These are phyloP conservation scores for Choricystis sp. DNA, from an alignment of 139 green algal species.

Conservation along the genomic window DNA sequence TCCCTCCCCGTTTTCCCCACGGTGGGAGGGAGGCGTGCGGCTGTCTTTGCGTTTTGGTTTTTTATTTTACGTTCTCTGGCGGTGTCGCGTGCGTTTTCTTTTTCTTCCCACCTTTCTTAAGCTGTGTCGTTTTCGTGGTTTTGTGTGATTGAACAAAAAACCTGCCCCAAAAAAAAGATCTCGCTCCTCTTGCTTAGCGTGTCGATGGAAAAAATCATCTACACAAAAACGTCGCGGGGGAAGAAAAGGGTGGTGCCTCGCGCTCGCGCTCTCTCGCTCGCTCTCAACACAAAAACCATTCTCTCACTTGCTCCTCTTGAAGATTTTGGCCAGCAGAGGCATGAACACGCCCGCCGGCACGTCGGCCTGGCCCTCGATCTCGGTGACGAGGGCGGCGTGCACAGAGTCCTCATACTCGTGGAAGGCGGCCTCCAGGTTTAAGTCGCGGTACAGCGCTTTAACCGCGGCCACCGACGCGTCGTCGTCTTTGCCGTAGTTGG, in stretches of 20 bases:
- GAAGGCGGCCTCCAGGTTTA: constrained; percentile 72
- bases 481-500: constrained; percentile 79
- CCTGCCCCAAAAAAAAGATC: neutral
- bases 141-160: neutral
- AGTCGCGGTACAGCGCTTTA: constrained; percentile 77
- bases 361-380: constrained; percentile 61
- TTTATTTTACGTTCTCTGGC: neutral
- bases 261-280: too few relatives aligned
- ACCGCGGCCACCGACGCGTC: constrained; percentile 44
- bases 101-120: neutral
- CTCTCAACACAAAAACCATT: neutral
- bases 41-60: neutral
- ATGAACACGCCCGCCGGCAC: constrained; percentile 73
- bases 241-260: too few relatives aligned
- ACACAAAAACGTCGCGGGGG: too few relatives aligned
- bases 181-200: neutral
- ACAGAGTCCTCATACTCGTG: constrained; percentile 67
- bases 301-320: constrained; percentile 87
- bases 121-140: neutral
- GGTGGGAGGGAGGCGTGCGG: neutral
- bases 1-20: too few relatives aligned
- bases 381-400: constrained; percentile 29
- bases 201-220: too few relatives aligned
- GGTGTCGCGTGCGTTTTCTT: neutral
- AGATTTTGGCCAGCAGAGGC: constrained; percentile 84